Base-by-base conservation (phyloP, 768 basidiomycete genomes). In the Tulasnella sp. region DNA sequence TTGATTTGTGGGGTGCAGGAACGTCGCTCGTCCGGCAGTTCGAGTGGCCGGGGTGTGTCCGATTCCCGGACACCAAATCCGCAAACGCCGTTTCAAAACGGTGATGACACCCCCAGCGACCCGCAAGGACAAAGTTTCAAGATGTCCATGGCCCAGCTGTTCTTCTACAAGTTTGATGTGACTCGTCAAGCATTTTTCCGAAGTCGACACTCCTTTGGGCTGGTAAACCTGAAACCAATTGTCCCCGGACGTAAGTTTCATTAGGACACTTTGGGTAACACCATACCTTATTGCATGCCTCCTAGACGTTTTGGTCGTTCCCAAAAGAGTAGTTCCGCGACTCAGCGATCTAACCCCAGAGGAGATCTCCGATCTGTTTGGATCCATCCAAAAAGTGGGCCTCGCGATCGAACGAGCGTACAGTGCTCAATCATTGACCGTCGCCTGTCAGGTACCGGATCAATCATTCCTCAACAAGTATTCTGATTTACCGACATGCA, bases 141-240 rank as follows among this genome's bases (percentile, higher is more conserved):
- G n/a, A n/a, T n/a, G n/a, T 6, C n/a, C 41, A 51, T 51, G 49
- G 29, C 49, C n/a, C 53, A 40, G 17, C 14, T 65, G 25, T 36
- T 63, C 6, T 67, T 67, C 54, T 62, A 62, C 29, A 63, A 56
- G 8, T 68, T 67, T 57, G 63, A 66, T 42, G 66, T 67, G 11
- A 62, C 62, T n/a, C 49, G 62, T 1, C 63, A 65, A 67, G 67
- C 65, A 7, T 70, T 93, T 69, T 83, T 84, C 64, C 76, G 79
- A 23, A 76, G 80, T 3, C 63, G 78, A 1, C 74, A 85, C 11
- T 80, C 85, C 0, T 86, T 78, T 68, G 94, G 87, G 1, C 84
- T 96, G 61, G 93, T 97, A 43, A 98, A 98, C 67, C 79, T 96
- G 60, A 96, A 91, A 64, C 94, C 93, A 0, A 82, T 96, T 62